Base-by-base conservation (phyloP, 192 early-diverging fungal genomes). In the Backusella macrospora region DNA sequence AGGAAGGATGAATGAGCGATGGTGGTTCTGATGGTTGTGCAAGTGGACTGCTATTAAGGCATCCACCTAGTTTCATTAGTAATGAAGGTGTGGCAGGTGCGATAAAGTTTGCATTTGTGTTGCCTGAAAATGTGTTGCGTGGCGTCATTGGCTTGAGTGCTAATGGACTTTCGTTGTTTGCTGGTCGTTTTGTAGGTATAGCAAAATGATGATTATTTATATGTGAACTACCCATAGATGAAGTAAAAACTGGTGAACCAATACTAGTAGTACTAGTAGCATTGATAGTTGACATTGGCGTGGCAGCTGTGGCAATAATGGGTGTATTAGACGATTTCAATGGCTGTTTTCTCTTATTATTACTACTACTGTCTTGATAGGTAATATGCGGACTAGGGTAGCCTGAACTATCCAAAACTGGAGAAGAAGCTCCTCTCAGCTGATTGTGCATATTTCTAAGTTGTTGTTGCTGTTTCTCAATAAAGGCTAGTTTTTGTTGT, bases 31-130 rank as follows among this genome's bases (percentile, higher is more conserved):
- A 59, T 23, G 52, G 52, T 59, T 9, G 10, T 13, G 55, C 23
- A 43, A 68, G 63, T 16, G 62, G 72, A 34, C 37, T 70, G 5
- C 68, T 38, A 43, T 42, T 23, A 47, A 42, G 71, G 9, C 71
- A 66, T 37, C 71, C 70, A 40, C 82, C 80, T 9, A 92, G 45
- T 46, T 88, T 86, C 90, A 93, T 92, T 21, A 93, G 70, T 10
- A 87, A 83, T 8, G 86, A 85, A 5, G 92, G 92, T 0, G 92
- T 93, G 7, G 89, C 87, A 9, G 92, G 92, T 34, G 85, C 84
- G 15, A 90, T 62, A 34, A 71, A 49, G 42, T 66, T 66, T 38
- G 21, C 26, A 26, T 39, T 13, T 34, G 65, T 44, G 39, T 68
- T 68, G 44, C 26, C 45, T 45, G 44, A 42, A 68, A 68, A 68